Conservation (phyloP, 2,329 filamentous ascomycete species). For the Beauveria scarabaeidicola region DNA sequence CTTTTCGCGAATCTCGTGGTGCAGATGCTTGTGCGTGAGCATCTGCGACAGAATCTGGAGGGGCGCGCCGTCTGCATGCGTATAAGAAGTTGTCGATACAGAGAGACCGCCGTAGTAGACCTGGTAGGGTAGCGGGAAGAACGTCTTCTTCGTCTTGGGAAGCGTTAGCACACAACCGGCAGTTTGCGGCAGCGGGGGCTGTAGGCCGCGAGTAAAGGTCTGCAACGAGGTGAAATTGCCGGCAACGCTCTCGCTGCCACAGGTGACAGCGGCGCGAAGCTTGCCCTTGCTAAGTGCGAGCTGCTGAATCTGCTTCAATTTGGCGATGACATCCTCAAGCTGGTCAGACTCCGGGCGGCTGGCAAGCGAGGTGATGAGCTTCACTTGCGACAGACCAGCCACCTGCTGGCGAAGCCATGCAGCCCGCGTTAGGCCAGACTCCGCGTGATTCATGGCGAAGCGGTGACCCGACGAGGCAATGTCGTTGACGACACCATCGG, state of each 20-base stretch:
- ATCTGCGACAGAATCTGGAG: slow-evolving; percentile 86
- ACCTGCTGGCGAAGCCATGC: slow-evolving; percentile 74
- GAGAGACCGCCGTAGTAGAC: slow-evolving; percentile 89
- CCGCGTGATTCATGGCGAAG: slow-evolving; percentile 76
- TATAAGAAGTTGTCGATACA: slow-evolving; percentile 77
- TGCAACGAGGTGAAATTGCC: slow-evolving; percentile 64
- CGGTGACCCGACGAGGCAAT: slow-evolving; percentile 86
- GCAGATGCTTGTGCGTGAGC: slow-evolving; percentile 90
- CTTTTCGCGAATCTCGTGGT: slow-evolving; percentile 96
- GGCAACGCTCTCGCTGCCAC: slow-evolving; percentile 62
- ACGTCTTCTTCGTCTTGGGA: slow-evolving; percentile 57
- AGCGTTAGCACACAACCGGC: slow-evolving; percentile 26
- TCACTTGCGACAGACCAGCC: slow-evolving; percentile 83
- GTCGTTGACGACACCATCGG: slow-evolving; percentile 83
- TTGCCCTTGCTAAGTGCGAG: slow-evolving; percentile 62
- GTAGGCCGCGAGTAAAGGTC: slow-evolving; percentile 51
- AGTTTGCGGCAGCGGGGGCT: slow-evolving; percentile 31
- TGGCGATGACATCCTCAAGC: slow-evolving; percentile 66
- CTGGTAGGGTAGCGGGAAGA: slow-evolving; percentile 93
- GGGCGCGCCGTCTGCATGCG: slow-evolving; percentile 62
- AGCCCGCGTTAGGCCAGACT: slow-evolving; percentile 65
- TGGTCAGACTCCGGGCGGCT: slow-evolving; percentile 60
- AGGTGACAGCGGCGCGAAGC: slow-evolving; percentile 77
- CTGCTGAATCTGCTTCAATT: slow-evolving; percentile 77
- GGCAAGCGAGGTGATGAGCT: slow-evolving; percentile 72